Evolutionary conservation across 768 basidiomycete genomes (phyloP).

Genomic region (Leucocoprinus leucothites): DNA sequence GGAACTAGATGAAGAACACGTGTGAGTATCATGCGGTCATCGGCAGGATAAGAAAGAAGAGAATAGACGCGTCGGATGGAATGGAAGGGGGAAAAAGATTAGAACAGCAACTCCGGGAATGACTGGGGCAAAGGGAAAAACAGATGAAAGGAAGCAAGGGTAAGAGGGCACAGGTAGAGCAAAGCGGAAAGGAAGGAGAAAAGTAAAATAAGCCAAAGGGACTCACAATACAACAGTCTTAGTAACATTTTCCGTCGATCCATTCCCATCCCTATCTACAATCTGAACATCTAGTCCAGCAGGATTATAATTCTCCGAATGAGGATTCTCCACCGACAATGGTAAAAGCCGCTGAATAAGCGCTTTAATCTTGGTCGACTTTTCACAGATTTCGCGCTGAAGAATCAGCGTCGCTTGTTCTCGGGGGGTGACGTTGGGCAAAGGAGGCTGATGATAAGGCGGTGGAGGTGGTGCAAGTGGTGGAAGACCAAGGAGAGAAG

Average conservation of each 20-base stretch:
- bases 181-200: background rate
- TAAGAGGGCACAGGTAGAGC: background rate
- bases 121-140: slow-evolving; percentile 14
- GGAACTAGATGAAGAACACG: slow-evolving; percentile 48
- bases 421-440: background rate
- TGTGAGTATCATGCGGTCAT: slow-evolving; percentile 5
- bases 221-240: slow-evolving; percentile 97
- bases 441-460: background rate
- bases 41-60: slow-evolving; percentile 6
- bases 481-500: background rate
- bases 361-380: slow-evolving; percentile 87
- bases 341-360: slow-evolving; percentile 77
- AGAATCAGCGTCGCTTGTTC: slow-evolving; percentile 3
- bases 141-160: slow-evolving; percentile 13
- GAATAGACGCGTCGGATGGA: slow-evolving; percentile 2
- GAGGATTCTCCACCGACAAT: slow-evolving; percentile 81
- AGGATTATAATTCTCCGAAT: slow-evolving; percentile 86
- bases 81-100: too few species aligned
- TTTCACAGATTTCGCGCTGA: slow-evolving; percentile 52
- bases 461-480: background rate
- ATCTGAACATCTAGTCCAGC: slow-evolving; percentile 57
- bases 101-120: too few species aligned
- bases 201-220: background rate
- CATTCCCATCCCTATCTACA: slow-evolving; percentile 71
- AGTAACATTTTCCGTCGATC: slow-evolving; percentile 62